Conservation (phyloP, 306 rosid genomes). For the Hippophae gyantsensis region DNA sequence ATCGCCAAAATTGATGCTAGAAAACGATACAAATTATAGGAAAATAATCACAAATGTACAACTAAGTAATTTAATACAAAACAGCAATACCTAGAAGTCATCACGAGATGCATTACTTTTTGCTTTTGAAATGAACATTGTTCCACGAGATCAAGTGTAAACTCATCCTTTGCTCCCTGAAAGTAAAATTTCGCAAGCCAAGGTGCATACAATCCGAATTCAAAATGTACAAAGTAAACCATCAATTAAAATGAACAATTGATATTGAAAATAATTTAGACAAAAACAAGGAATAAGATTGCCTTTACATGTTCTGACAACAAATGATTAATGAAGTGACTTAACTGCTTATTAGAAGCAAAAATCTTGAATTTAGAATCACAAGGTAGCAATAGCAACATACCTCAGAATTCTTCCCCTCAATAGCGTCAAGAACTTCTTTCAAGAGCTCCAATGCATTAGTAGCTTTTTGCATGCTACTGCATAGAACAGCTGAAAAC, state of each 20-base stretch:
- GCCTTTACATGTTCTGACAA: not conserved
- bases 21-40: not conserved
- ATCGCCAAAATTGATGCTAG: not conserved
- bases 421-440: conserved; percentile 88
- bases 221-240: not conserved
- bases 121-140: conserved; percentile 96
- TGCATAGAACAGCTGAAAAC: conserved; percentile 30
- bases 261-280: not conserved
- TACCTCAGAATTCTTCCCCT: conserved; percentile 71
- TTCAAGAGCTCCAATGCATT: conserved; percentile 72
- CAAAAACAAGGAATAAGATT: not conserved
- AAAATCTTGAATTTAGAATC: conserved; percentile 1
- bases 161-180: conserved; percentile 83
- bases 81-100: conserved; percentile 79
- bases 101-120: conserved; percentile 84
- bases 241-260: not conserved
- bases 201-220: too few relatives aligned
- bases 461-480: conserved; percentile 76
- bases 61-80: not conserved
- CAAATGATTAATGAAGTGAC: not conserved
- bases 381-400: conserved; percentile 21
- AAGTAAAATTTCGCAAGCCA: conserved; percentile 7
- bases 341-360: not conserved
- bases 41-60: not conserved
- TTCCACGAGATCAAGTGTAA: conserved; percentile 95